Conservation (phyloP, 2,329 filamentous ascomycete genomes). For the Fusarium albidum region DNA sequence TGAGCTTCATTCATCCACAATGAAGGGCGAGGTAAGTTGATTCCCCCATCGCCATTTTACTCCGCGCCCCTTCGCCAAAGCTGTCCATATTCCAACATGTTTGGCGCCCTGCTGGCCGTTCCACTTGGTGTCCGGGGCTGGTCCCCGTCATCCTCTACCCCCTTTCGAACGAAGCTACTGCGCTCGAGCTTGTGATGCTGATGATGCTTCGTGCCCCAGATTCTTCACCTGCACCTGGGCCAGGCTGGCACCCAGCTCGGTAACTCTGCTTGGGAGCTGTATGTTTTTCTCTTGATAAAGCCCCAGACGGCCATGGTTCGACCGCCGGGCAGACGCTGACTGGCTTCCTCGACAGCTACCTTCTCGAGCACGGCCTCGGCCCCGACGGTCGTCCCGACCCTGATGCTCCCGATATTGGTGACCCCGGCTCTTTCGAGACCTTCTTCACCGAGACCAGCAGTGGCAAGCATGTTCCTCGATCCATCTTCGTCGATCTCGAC, state of each 20-base stretch:
- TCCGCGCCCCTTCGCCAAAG: slow-evolving; percentile 9
- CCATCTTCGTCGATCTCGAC: slow-evolving; percentile 77
- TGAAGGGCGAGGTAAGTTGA: slow-evolving; percentile 65
- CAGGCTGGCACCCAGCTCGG: slow-evolving; percentile 79
- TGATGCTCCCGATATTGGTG: slow-evolving; percentile 65
- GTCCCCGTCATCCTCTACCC: slow-evolving; percentile 9
- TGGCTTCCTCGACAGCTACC: slow-evolving; percentile 60
- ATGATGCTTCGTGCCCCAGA: slow-evolving; percentile 48
- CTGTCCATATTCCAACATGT: no score
- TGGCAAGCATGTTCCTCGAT: slow-evolving; percentile 77
- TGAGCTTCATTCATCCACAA: slow-evolving; percentile 47
- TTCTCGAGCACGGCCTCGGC: slow-evolving; percentile 76
- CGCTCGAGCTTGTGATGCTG: slow-evolving; percentile 25
- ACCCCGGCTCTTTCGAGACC: slow-evolving; percentile 73
- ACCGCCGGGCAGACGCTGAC: slow-evolving; percentile 34
- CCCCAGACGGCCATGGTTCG: slow-evolving; percentile 9
- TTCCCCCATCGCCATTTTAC: background rate
- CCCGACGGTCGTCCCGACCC: slow-evolving; percentile 71
- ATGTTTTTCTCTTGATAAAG: slow-evolving; percentile 50
- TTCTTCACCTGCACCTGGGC: slow-evolving; percentile 71
- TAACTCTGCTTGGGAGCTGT: slow-evolving; percentile 81
- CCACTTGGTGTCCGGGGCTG: slow-evolving; percentile 27
- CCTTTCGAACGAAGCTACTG: slow-evolving; percentile 19
- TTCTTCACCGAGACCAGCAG: slow-evolving; percentile 78
- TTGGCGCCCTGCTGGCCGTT: slow-evolving; percentile 22